Base-by-base conservation (phyloP, 2,329 filamentous ascomycete species). In the Diaporthe destruens region DNA sequence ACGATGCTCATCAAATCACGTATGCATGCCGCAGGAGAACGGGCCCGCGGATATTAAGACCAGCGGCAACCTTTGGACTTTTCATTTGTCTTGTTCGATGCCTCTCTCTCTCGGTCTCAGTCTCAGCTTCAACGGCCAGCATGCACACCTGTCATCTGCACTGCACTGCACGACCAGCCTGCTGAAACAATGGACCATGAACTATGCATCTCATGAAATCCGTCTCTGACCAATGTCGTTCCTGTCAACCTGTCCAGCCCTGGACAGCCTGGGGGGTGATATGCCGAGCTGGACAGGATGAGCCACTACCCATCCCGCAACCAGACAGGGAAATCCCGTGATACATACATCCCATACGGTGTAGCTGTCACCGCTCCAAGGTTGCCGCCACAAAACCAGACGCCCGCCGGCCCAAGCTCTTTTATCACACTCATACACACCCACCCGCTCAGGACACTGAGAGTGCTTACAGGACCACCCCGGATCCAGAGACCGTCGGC, bases 11-110 rank as follows among this genome's bases (percentile, higher is more conserved):
- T 68, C 54, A 49, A 59, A 63, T 67, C 44, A 42, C 25, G 69
- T 39, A 73, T 71, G 72, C 72, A 68, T 63, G 69, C 44, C 59
- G 72, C 72, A 69, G 72, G 68, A 71, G 69, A 65, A 68, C n/a
- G 61, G 69, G 63, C 69, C 55, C 44, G 56, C 20, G 69, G 49
- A 55, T 54, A 71, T 68, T 67, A 55, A 59, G 56, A 65, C 29
- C 57, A 65, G 55, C 67, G 25, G 44, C 53, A 23, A 39, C 39
- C 32, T 20, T 57, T 11, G 49, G 42, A 7, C 2, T 42, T 54
- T 54, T 29, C n/a, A 6, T 11, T 23, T 18, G 8, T 42, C 18
- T 36, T 16, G 29, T 14, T 32, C n/a, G 47, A 32, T 44, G 14
- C 23, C n/a, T 42, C 39, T 11, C 34, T 18, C n/a, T 42, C 39